Base-by-base conservation (phyloP, 768 basidiomycete genomes). In the Psilocybe sp. region DNA sequence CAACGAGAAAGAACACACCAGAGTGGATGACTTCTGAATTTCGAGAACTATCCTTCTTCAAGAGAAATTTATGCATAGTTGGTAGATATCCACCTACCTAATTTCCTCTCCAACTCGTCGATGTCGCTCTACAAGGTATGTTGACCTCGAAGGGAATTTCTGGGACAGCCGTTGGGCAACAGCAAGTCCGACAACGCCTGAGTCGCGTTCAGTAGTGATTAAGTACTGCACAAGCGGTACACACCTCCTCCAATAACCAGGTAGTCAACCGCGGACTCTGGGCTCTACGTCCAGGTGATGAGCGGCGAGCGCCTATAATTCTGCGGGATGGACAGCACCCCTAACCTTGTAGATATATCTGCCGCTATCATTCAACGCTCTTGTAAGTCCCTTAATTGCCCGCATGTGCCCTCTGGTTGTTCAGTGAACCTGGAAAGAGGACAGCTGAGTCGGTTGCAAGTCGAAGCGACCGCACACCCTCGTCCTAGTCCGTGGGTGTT, bases 11-110 rank as follows among this genome's bases (percentile, higher is more conserved):
- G 3, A 16, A 52, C 63, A 38, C 61, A 84, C 89, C 93, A 52
- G 90, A 86, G 70, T 98, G 95, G 20, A 98, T 88, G 18, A 98
- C 95, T 62, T 97, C 95, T 0, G 93, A 95, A 64, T 96, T 97
- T 13, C 95, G 82, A 36, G 91, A 93, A 64, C 93, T 94, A 39
- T 41, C 40, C 8, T 15, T 35, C 15, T 14, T 43, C 36, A 39
- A 51, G 18, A 47, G 34, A 44, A 36, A 33, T 39, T 23, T 35
- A 18, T 10, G n/a, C 19, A 48, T 12, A n/a, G 13, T 20, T 23
- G 11, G 42, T 23, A 32, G 39, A 7, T 34, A 5, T 40, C 20
- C 34, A 46, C 58, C 16, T 58, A 84, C 91, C 92, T 96, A 16
- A 74, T 96, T 66, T 98, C 95, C 64, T 94, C 86, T 1, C 95